These are phyloP conservation scores for Raffaelea ambrosiae DNA, from an alignment of 2,329 filamentous ascomycete genomes.

Conservation along the genomic window DNA sequence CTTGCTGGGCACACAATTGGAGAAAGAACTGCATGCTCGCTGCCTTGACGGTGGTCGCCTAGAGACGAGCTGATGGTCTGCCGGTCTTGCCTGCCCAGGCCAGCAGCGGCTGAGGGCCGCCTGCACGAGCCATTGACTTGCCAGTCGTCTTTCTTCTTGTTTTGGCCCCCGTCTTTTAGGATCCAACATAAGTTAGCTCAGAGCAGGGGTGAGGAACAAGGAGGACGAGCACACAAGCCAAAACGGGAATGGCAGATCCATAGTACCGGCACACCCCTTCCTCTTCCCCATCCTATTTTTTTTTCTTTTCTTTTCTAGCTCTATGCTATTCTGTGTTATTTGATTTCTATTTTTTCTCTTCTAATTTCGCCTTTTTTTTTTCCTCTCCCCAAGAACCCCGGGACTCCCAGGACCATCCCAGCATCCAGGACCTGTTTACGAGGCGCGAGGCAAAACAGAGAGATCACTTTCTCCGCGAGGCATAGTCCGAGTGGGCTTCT, in stretches of 20 bases:
- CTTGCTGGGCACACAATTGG: too few relatives aligned
- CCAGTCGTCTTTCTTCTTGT: too few relatives aligned
- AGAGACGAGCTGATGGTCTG: too few relatives aligned
- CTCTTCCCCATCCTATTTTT: background rate
- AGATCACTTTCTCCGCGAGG: background rate
- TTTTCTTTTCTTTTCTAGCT: too few relatives aligned
- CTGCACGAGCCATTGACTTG: too few relatives aligned
- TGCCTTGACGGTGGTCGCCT: too few relatives aligned
- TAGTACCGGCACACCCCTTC: conserved; percentile 3
- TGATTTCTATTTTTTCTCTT: background rate
- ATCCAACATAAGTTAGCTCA: background rate
- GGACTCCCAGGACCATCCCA: background rate
- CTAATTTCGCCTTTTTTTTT: background rate
- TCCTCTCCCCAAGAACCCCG: background rate
- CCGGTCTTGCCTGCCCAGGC: too few relatives aligned
- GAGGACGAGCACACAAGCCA: background rate
- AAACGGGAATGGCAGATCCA: conserved; percentile 8
- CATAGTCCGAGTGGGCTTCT: background rate
- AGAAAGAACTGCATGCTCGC: too few relatives aligned
- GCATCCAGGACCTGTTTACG: background rate
- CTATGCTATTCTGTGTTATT: background rate
- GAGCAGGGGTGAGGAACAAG: background rate
- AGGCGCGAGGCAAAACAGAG: background rate
- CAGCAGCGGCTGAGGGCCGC: too few relatives aligned
- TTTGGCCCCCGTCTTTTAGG: background rate